phyloP scores from a whole-genome alignment of 2,329 filamentous ascomycete genomes.

The Biscogniauxia marginata region DNA sequence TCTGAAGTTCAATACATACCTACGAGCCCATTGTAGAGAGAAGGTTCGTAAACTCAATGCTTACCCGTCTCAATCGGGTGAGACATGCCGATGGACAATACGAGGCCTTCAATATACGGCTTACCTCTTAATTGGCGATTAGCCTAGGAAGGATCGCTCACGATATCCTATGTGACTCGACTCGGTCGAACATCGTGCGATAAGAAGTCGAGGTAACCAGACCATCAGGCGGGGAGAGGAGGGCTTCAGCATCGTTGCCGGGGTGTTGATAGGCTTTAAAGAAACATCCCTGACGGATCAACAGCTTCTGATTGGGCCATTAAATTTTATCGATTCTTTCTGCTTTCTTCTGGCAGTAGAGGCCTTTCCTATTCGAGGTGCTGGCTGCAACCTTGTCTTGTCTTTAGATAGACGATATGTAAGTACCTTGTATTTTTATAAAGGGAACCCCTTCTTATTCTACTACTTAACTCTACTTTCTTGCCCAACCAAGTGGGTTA shows the following conservation, averaged over 20 bases:
- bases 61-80: neutral
- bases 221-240: neutral
- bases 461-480: too few species aligned
- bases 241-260: neutral
- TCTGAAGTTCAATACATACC: neutral
- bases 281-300: neutral
- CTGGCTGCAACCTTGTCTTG: neutral
- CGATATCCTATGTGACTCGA: neutral
- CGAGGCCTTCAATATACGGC: neutral
- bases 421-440: too few species aligned
- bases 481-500: too few species aligned
- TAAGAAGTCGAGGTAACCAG: neutral
- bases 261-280: neutral
- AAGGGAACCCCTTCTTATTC: too few species aligned
- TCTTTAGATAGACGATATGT: neutral
- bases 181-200: neutral
- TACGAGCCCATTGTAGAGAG: neutral
- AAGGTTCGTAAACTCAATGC: neutral
- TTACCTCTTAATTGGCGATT: neutral
- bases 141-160: neutral
- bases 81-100: neutral
- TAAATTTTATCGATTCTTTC: neutral
- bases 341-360: neutral
- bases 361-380: neutral
- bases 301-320: neutral